Base-by-base conservation (phyloP, 345 rosid genomes). In the Arabidopsis arenosa region DNA sequence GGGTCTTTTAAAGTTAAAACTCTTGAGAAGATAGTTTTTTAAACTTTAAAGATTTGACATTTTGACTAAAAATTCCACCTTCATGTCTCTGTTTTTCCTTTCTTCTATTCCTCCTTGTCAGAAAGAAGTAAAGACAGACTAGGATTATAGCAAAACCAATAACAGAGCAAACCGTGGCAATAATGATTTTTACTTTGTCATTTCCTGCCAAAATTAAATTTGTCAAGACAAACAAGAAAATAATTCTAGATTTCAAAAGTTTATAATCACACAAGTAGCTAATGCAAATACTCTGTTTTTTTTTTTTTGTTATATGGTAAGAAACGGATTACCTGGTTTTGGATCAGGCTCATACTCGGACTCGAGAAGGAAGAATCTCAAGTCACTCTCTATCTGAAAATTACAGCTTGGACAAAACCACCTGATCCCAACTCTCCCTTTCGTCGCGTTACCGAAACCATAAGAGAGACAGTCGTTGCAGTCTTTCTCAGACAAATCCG, bases 341-440 rank as follows among this genome's bases (percentile, higher is more conserved):
- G 17, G 9, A 57, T 67, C 79, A 67, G 45, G 26, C 68, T 67
- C 79, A 49, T 58, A 59, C 18, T 67, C 72, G 13, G 28, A 26
- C 14, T 40, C 30, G 6, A 48, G 43, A 11, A 1, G 44, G 44
- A 14, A 75, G 73, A 67, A 75, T 67, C 61, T 59, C 44, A 59
- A 30, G 65, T 65, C 9, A 5, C 45, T 67, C 55, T 75, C 79
- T 11, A 75, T 58, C 45, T 68, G 60, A 49, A 49, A 75, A 17
- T 17, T 66, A 59, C 73, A 75, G 17, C 73, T 67, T 0, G 79
- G 79, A 67, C 45, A 58, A 75, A 66, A 75, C 68, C 79, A 75
- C 45, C 74, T 68, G 9, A 67, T 52, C 36, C 79, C 79, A 37
- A 28, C 32, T 58, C 62, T 67, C 1, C 79, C 79, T 5, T 75